Evolutionary conservation across 2,329 filamentous ascomycete genomes (phyloP), one percentile per base, ranked within the genome.

Genomic region (Orbilia quercus): DNA sequence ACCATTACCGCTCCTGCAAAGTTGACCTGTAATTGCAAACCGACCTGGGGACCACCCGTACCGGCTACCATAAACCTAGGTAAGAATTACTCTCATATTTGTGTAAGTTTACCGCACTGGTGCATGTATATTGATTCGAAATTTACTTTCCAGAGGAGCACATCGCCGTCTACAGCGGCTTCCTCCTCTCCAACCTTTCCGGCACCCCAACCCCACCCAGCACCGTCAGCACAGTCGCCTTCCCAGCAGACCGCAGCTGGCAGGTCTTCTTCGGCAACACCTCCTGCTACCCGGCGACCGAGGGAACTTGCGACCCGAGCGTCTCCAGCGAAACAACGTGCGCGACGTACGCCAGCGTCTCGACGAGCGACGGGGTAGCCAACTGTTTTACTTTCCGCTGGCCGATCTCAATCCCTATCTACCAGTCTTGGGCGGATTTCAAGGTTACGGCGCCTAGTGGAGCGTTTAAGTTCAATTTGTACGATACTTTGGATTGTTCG

Each of bases 161-260:
- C 40, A 73, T 66, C 16, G 60, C 60, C 16, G 60, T 65, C 20
- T 73, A 73, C 44, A 73, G 38, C 20, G 69, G 69, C 20, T 66
- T 66, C 34, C 51, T 73, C 16, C 60, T 73, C 14, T 66, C 69
- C 2, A 22, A 73, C 25, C 53, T 66, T 1, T 28, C 16, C 38
- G 60, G 60, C n/a, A 47, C 69, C 11, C 69, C 69, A 50, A 73
- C 69, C 14, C 69, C 69, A 45, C 60, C 69, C 0, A 31, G 38
- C 7, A 65, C 57, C 7, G 42, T 28, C 2, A 73, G 69, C 36
- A 23, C 60, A 14, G 16, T 66, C 22, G 7, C 14, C 28, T 55
- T 73, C 31, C 69, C 69, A 12, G 25, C 47, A 5, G 69, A 73
- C 20, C 38, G 48, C 12, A 62, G 60, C 54, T 73, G 69, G 69